phyloP scores from a whole-genome alignment of 805 yeast species.

The Candida sakaeoensis region DNA sequence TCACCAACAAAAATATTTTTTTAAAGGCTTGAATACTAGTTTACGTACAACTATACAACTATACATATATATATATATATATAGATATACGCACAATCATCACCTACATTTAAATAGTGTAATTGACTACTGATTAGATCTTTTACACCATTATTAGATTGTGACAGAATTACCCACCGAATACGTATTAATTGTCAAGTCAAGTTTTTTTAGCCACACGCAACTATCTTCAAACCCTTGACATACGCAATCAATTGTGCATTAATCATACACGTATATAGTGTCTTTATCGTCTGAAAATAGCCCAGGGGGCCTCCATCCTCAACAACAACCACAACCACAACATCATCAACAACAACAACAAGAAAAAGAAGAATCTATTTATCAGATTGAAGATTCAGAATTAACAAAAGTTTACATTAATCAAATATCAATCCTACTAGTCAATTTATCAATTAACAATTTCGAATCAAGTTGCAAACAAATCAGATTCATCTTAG shows the following conservation, averaged over 20 bases:
- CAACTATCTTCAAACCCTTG: no score
- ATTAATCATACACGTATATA: slow-evolving; percentile 13
- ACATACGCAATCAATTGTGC: slow-evolving; percentile 3
- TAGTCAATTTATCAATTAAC: slow-evolving; percentile 39
- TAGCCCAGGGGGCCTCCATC: slow-evolving; percentile 40
- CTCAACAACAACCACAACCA: slow-evolving; percentile 10
- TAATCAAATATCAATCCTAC: slow-evolving; percentile 52
- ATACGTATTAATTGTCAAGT: background rate
- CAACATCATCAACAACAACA: slow-evolving; percentile 1
- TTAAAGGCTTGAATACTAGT: background rate
- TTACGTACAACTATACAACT: no score
- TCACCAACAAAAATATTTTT: background rate
- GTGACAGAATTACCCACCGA: background rate
- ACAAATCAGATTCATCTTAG: slow-evolving; percentile 48
- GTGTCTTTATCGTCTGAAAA: slow-evolving; percentile 30
- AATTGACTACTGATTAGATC: slow-evolving; percentile 42
- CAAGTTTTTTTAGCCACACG: no score
- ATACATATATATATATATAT: no score
- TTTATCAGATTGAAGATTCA: slow-evolving; percentile 14
- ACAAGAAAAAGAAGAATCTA: background rate
- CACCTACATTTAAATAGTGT: slow-evolving; percentile 3
- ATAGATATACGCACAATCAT: no score
- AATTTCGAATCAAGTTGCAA: slow-evolving; percentile 36
- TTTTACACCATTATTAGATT: slow-evolving; percentile 6
- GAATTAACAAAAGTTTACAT: slow-evolving; percentile 38